Conservation (phyloP, 495 filamentous ascomycete species). For the Trichoderma erinaceum region DNA sequence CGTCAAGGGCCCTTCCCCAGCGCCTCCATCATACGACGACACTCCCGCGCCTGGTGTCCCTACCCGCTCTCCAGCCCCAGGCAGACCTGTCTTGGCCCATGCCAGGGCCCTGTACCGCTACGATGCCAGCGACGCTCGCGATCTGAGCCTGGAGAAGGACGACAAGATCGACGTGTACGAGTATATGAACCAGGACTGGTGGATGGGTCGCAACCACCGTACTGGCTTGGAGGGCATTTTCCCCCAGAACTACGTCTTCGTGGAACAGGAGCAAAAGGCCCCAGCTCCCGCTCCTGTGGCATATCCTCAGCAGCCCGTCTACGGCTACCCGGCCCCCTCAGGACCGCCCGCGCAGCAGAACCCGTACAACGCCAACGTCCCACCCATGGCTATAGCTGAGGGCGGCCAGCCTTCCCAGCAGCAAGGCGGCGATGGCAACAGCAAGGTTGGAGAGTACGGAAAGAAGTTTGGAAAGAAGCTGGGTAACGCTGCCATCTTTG, state of each 20-base stretch:
- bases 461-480: constrained; percentile 78
- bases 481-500: constrained; percentile 70
- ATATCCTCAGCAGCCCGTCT: constrained; percentile 6
- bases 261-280: constrained; percentile 33
- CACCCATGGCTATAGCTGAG: constrained; percentile 43
- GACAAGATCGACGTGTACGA: constrained; percentile 74
- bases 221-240: constrained; percentile 86
- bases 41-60: constrained; percentile 46
- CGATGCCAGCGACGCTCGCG: constrained; percentile 66
- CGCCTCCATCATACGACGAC: constrained; percentile 44
- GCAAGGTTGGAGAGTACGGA: constrained; percentile 49
- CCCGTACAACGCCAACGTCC: constrained; percentile 46
- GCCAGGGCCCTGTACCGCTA: constrained; percentile 84
- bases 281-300: constrained; percentile 3
- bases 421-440: constrained; percentile 16
- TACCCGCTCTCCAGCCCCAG: constrained; percentile 47
- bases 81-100: constrained; percentile 55
- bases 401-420: constrained; percentile 26
- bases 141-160: constrained; percentile 67
- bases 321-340: constrained; percentile 14
- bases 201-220: constrained; percentile 76
- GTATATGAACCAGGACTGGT: constrained; percentile 96
- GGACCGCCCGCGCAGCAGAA: constrained; percentile 35
- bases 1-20: constrained; percentile 33
- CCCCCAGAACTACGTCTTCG: constrained; percentile 77